Evolutionary conservation across 1,284 basidiomycete genomes (phyloP).

Genomic region (Ustilago loliicola): DNA sequence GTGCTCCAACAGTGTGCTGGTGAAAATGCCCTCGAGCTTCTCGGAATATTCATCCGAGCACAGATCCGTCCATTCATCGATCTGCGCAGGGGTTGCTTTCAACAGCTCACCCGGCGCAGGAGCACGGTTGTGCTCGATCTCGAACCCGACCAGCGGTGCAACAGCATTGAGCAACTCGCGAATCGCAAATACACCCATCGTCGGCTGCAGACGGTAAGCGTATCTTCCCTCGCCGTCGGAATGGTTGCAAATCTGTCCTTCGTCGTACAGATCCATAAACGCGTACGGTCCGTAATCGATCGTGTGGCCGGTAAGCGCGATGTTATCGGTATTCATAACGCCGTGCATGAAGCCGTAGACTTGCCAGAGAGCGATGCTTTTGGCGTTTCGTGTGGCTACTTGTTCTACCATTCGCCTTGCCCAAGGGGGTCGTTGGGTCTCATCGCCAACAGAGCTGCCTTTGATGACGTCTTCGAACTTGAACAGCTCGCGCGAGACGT

Average conservation of each 20-base stretch:
- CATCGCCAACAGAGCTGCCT: conserved; percentile 20
- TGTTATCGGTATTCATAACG: conserved; percentile 92
- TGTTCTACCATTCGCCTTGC: conserved; percentile 55
- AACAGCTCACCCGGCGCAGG: conserved; percentile 63
- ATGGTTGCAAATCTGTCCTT: conserved; percentile 92
- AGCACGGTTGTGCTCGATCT: conserved; percentile 66
- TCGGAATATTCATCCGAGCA: conserved; percentile 46
- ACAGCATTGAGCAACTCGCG: conserved; percentile 39
- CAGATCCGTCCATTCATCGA: conserved; percentile 52
- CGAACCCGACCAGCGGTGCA: conserved; percentile 51
- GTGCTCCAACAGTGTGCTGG: conserved; percentile 49
- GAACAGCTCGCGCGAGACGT: conserved; percentile 79
- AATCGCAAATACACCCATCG: conserved; percentile 72
- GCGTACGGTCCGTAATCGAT: conserved; percentile 88
- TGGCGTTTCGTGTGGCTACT: conserved; percentile 82
- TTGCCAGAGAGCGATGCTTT: conserved; percentile 94
- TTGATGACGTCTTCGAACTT: conserved; percentile 54
- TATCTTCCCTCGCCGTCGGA: conserved; percentile 88
- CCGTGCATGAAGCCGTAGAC: conserved; percentile 71
- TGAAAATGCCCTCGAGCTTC: conserved; percentile 50
- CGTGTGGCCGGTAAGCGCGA: conserved; percentile 85
- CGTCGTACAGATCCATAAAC: conserved; percentile 82
- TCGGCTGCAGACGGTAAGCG: conserved; percentile 76
- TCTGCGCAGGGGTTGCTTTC: conserved; percentile 26
- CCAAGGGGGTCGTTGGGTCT: conserved; percentile 42